These are phyloP conservation scores for Pontederia paniculata DNA, from an alignment of 176 grass and related monocot species.

Conservation along the genomic window DNA sequence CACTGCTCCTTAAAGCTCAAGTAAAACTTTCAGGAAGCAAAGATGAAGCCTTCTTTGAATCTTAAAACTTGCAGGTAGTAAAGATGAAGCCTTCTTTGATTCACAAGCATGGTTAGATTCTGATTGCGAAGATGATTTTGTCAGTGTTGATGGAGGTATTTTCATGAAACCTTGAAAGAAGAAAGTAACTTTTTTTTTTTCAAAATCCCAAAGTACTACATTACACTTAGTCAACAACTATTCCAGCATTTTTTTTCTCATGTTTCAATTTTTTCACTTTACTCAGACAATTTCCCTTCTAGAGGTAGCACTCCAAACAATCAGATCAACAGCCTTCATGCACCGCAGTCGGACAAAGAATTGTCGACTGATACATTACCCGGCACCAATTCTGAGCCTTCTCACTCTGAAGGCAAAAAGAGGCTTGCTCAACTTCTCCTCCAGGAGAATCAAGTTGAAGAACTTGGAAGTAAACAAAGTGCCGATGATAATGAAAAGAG, in stretches of 20 bases:
- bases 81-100: constrained; percentile 80
- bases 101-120: constrained; percentile 54
- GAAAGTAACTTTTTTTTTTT: background rate
- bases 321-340: constrained; percentile 5
- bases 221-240: background rate
- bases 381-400: constrained; percentile 1
- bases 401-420: constrained; percentile 24
- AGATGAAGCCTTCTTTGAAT: too few species aligned
- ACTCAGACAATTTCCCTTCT: constrained; percentile 44
- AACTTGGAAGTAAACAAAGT: background rate
- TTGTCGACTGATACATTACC: background rate
- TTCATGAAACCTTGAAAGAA: background rate
- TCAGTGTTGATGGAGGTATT: constrained; percentile 72
- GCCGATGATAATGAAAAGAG: background rate
- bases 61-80: constrained; percentile 28
- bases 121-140: constrained; percentile 70
- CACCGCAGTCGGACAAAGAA: constrained; percentile 1
- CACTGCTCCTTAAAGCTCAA: too few species aligned
- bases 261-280: background rate
- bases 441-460: constrained; percentile 42
- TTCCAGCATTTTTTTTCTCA: background rate
- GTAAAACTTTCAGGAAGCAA: too few species aligned
- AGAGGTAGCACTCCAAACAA: constrained; percentile 38
- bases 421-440: constrained; percentile 46
- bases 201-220: background rate